Conservation (phyloP, 2,329 filamentous ascomycete genomes). For the Neonectria punicea region DNA sequence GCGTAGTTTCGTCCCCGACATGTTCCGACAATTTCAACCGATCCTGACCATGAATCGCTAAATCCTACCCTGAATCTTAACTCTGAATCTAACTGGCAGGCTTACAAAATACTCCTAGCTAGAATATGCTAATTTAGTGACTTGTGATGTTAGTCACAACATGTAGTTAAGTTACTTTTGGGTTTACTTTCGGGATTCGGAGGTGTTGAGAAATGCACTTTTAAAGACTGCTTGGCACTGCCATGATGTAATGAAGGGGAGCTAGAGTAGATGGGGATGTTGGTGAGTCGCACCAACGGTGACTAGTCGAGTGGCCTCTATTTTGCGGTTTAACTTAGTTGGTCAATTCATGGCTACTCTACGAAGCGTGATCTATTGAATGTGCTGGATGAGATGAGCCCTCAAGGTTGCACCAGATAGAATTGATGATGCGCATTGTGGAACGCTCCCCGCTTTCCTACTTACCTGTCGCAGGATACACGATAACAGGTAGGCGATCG, state of each 20-base stretch:
- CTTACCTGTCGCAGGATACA: neutral
- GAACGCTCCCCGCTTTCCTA: slow-evolving; percentile 1
- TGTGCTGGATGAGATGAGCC: no score
- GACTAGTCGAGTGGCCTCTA: no score
- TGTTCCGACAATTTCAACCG: neutral
- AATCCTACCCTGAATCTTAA: neutral
- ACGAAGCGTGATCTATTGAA: neutral
- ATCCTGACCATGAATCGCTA: neutral
- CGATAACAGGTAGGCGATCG: neutral
- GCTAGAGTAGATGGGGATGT: neutral
- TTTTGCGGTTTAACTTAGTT: no score
- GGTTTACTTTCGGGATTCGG: neutral
- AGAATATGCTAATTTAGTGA: neutral
- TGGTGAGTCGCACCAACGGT: no score
- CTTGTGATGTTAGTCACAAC: neutral
- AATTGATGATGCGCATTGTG: neutral
- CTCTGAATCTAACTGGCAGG: neutral
- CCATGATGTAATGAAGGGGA: neutral
- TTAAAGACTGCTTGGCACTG: neutral
- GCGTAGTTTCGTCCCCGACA: neutral
- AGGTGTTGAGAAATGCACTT: neutral
- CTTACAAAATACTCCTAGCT: neutral
- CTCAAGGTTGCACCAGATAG: neutral
- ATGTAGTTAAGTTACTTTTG: neutral
- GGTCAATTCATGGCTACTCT: no score